Evolutionary conservation across 2,329 filamentous ascomycete species (phyloP).

Genomic region (Epichloe sibirici): DNA sequence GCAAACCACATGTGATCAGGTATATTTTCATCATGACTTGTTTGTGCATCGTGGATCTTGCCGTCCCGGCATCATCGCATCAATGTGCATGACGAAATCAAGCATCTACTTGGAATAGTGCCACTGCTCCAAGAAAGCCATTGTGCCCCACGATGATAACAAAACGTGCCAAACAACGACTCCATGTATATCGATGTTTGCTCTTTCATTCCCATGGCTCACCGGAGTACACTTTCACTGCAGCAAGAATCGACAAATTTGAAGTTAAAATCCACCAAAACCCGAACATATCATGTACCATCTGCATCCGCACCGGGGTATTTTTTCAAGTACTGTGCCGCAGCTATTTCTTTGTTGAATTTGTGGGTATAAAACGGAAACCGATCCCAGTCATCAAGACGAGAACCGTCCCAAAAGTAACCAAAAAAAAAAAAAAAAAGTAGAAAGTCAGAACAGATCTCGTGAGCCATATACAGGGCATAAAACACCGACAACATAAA

Average conservation of each 20-base stretch:
- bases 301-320: constrained; percentile 15
- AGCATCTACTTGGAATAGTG: not conserved
- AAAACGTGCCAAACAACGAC: not conserved
- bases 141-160: not conserved
- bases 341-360: constrained; percentile 17
- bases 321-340: constrained; percentile 18
- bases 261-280: not conserved
- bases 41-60: not conserved
- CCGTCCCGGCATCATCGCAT: not conserved
- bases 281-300: not conserved
- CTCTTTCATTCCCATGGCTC: not conserved
- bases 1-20: not conserved
- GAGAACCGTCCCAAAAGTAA: constrained; percentile 11
- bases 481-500: constrained; percentile 8
- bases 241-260: not conserved
- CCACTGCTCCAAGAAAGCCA: not conserved
- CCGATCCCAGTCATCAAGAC: constrained; percentile 22
- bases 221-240: not conserved
- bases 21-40: not conserved
- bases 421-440: constrained; percentile 7
- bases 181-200: not conserved
- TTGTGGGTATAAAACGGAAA: constrained; percentile 24
- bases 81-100: not conserved
- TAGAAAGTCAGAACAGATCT: constrained; percentile 6
- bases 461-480: constrained; percentile 3